Percentiles rank a stretch among this genome's conserved stretches.
Conservation (phyloP, 768 basidiomycete species). For the Tylopilus cervinicoccineus region DNA sequence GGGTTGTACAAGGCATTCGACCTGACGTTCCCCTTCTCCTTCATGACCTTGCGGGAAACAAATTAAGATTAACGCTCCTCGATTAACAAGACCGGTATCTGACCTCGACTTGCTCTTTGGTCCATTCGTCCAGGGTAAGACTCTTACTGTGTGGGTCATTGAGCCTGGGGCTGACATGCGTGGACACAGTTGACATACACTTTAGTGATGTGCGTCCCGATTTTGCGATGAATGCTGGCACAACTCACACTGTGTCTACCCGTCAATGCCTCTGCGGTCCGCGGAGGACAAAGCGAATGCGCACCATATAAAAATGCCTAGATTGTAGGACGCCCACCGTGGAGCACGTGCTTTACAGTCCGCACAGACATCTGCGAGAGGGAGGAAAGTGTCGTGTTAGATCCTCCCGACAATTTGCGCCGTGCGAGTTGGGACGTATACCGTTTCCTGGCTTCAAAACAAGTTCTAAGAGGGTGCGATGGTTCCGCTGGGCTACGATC, state of each 20-base stretch:
- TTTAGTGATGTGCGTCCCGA: constrained; percentile 91
- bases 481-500: constrained; percentile 61
- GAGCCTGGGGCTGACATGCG: not conserved
- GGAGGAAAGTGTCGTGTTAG: constrained; percentile 10
- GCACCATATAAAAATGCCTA: constrained; percentile 88
- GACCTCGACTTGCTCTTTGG: constrained; percentile 86
- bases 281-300: constrained; percentile 8
- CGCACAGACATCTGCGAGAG: constrained; percentile 70
- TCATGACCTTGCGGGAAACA: constrained; percentile 58
- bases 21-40: constrained; percentile 71
- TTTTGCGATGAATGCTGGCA: constrained; percentile 90
- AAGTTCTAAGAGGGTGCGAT: constrained; percentile 64
- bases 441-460: constrained; percentile 77
- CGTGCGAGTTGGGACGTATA: constrained; percentile 27
- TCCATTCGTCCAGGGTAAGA: constrained; percentile 83
- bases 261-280: constrained; percentile 6
- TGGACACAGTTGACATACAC: constrained; percentile 55
- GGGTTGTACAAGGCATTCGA: constrained; percentile 82
- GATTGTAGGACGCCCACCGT: constrained; percentile 84
- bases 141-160: constrained; percentile 62
- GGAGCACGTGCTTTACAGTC: constrained; percentile 88
- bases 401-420: not conserved
- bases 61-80: constrained; percentile 10
- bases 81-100: constrained; percentile 21
- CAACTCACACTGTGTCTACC: constrained; percentile 63